Base-by-base conservation (phyloP, 23 red algal genomes). In the Gracilariopsis chorda region DNA sequence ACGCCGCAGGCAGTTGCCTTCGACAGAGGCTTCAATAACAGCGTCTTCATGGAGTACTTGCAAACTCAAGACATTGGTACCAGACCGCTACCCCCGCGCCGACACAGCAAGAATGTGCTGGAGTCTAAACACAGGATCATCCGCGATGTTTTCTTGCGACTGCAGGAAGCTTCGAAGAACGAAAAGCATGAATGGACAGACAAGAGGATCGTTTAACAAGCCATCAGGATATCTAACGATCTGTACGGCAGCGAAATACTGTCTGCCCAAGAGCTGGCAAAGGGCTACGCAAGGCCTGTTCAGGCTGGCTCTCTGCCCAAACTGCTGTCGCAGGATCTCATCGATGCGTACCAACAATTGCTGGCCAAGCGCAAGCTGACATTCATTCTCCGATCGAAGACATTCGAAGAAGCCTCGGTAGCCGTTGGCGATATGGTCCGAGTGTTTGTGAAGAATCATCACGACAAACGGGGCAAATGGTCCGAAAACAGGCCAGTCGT, bases 51-150 rank as follows among this genome's bases (percentile, higher is more conserved):
- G 4, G n/a, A 40, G 47, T 52, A 80, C 37, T 30, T 80, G 6
- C 19, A 45, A 10, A 23, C 44, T 9, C 43, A 47, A 13, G 71
- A 51, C 32, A 48, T 77, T 3, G 71, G 48, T 4, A 5, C 3
- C 6, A 2, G 71, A 77, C 71, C 34, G 4, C 25, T 77, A 12
- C 7, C 71, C 17, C 71, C 71, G 2, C 41, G 34, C 14, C 44
- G 71, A 48, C 71, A 77, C 48, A 77, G 48, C 14, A 80, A 80
- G 47, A 80, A 80, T 30, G 75, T 80, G 13, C 24, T 80, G 32
- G 48, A 80, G 30, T 80, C 75, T 48, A 80, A 80, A 34, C 43
- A 80, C 43, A 55, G 75, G 16, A 80, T 80, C 6, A 80, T 80
- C 4, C 7, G 16, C 1, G 75, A 80, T 33, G 32, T 80, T 16